Base-by-base conservation (phyloP, 1,284 basidiomycete genomes). In the Pseudozyma thailandica region DNA sequence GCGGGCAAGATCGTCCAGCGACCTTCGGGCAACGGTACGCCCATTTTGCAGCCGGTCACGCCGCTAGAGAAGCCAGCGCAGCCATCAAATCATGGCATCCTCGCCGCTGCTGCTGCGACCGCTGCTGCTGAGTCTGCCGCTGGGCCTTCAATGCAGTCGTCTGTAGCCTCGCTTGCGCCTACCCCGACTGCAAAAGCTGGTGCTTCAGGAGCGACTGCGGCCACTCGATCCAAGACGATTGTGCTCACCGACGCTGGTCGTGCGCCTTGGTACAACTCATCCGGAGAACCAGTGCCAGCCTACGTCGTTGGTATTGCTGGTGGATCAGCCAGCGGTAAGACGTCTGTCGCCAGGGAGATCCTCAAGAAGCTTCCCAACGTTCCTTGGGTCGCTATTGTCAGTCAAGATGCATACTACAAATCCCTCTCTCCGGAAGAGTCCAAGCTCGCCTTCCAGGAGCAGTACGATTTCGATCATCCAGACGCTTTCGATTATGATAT, bases 231-330 rank as follows among this genome's bases (percentile, higher is more conserved):
- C 41, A 74, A 75, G 47, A 77, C 65, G 42, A 61, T 74, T 44
- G 71, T 77, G 6, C 66, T 75, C 30, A 60, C 74, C 26, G 73
- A 77, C n/a, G 74, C 76, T 0, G 77, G 77, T 12, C 59, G 85
- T 33, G 83, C 84, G 12, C 85, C 85, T 1, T 86, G 86, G 86
- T 86, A 82, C 87, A 91, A 75, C 87, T 90, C 78, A 87, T 91
- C 84, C 89, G 94, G 94, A 88, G 85, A 82, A 82, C 79, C 77
- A 33, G 68, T 83, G 2, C 80, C 82, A 38, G 72, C 77, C 64
- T 98, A 96, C 82, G 92, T 97, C 26, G 90, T 98, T 57, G 94
- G 91, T 9, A 91, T 98, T 74, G 93, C 92, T 72, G 94, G 94
- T 54, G 94, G 94, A 1, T 92, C 91, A 71, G 93, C 93, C 0